These are phyloP conservation scores for Schizochytrium sp. DNA, from an alignment of 108 stramenopile genomes.

Conservation along the genomic window DNA sequence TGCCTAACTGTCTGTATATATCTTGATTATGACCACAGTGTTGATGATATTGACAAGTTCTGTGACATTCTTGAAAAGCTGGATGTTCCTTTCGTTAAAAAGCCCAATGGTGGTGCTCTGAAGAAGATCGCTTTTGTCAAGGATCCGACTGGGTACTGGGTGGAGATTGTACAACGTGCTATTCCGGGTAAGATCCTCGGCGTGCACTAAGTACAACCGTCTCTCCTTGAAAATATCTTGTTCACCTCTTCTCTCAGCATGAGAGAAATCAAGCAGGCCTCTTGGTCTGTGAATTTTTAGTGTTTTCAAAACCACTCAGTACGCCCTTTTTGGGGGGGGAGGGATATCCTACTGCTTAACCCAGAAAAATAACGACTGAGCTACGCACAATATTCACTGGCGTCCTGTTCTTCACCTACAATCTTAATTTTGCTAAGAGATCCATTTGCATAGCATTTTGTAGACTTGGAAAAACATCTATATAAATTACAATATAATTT, in stretches of 20 bases:
- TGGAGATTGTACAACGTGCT: conserved; percentile 63
- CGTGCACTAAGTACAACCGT: not conserved
- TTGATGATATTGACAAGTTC: conserved; percentile 86
- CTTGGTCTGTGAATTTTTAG: too few species aligned
- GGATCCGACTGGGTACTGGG: conserved; percentile 67
- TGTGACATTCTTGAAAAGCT: conserved; percentile 83
- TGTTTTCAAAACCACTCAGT: too few species aligned
- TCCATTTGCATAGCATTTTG: too few species aligned
- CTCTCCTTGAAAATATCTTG: not conserved
- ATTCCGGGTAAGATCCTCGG: not conserved
- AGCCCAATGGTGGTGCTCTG: conserved; percentile 85
- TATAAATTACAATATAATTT: too few species aligned
- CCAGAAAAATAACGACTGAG: too few species aligned
- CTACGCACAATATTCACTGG: too few species aligned
- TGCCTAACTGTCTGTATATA: too few species aligned
- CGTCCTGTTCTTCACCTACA: too few species aligned
- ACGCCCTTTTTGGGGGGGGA: too few species aligned
- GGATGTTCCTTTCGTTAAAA: conserved; percentile 91
- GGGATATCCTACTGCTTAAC: too few species aligned
- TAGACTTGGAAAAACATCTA: too few species aligned
- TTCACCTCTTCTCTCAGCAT: not conserved
- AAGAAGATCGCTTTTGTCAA: conserved; percentile 63
- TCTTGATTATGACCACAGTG: not conserved
- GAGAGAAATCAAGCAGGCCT: not conserved
- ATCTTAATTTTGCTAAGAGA: too few species aligned